These are phyloP conservation scores for Puya raimondii DNA, from an alignment of 176 grass and related monocot genomes.

Conservation along the genomic window DNA sequence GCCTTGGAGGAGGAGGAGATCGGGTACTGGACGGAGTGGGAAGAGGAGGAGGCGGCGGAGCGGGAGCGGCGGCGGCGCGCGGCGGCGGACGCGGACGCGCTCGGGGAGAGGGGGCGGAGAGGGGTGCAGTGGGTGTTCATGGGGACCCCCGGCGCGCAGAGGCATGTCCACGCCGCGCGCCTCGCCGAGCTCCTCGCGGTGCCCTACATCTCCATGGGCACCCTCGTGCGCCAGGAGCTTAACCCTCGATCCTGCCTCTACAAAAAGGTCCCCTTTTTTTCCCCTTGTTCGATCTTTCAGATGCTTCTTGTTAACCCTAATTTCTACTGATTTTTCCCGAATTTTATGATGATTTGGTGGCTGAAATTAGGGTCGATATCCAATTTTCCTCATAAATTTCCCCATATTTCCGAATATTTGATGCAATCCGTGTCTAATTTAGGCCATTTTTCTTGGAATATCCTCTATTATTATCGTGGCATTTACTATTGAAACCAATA, in stretches of 20 bases:
- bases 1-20: conserved; percentile 48
- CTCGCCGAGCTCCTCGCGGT: conserved; percentile 76
- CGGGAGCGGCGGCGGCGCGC: conserved; percentile 4
- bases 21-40: conserved; percentile 59
- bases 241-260: conserved; percentile 51
- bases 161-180: conserved; percentile 75
- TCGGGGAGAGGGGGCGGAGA: conserved; percentile 10
- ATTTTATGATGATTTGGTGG: neutral
- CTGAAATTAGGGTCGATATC: neutral
- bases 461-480: neutral
- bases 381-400: neutral
- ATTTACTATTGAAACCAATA: neutral
- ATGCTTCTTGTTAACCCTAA: neutral
- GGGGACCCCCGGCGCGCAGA: conserved; percentile 69
- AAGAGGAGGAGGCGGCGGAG: conserved; percentile 27
- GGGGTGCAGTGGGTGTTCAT: conserved; percentile 92
- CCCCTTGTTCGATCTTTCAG: neutral
- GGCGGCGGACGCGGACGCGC: conserved; percentile 8
- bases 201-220: conserved; percentile 88
- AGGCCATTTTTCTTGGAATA: neutral
- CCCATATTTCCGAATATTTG: neutral
- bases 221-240: conserved; percentile 76
- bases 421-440: neutral
- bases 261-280: conserved; percentile 39
- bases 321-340: neutral